Base-by-base conservation (phyloP, 2,329 filamentous ascomycete genomes). In the Ophiostoma montium region DNA sequence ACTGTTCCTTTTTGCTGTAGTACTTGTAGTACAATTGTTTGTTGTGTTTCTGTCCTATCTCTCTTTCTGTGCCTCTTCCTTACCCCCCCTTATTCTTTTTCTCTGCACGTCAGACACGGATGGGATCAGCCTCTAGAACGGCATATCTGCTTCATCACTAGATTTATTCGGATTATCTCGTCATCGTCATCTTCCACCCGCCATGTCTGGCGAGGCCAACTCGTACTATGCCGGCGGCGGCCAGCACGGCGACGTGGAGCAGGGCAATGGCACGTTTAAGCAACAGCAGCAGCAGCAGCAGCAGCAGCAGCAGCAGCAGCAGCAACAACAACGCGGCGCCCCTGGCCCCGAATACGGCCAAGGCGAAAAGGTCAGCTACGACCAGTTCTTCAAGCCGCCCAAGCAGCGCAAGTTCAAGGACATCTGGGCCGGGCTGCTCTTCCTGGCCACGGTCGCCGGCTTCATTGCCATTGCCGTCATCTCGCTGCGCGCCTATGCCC, bases 371-470 rank as follows among this genome's bases (percentile, higher is more conserved):
- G 32, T 16, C 49, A 13, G 67, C 30, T 95, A 94, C 61, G 79
- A 90, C 18, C 76, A 95, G 60, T 77, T 80, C 1, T 95, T 96
- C 71, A 82, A 82, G 65, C 65, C 95, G 47, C 76, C 86, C 33
- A 80, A 70, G 21, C 21, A 46, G 55, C 87, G 87, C n/a, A 94
- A 90, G 63, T 95, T 75, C 67, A 86, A 95, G 59, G 90, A 96
- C 62, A 61, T 85, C 23, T 95, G 89, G 90, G 89, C 89, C 3
- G 88, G 84, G 4, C 67, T 94, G 36, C 68, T 95, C 49, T 62
- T 61, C 46, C 21, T 63, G 11, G 46, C 57, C 16, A 58, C 56
- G 12, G 57, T 58, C 44, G 57, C 55, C 30, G 53, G 42, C n/a
- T 56, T 54, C 10, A 18, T 33, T 2, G 52, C 49, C 41, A 46